These are phyloP conservation scores for Ascochyta fabae DNA, from an alignment of 2,329 filamentous ascomycete species.

Conservation along the genomic window DNA sequence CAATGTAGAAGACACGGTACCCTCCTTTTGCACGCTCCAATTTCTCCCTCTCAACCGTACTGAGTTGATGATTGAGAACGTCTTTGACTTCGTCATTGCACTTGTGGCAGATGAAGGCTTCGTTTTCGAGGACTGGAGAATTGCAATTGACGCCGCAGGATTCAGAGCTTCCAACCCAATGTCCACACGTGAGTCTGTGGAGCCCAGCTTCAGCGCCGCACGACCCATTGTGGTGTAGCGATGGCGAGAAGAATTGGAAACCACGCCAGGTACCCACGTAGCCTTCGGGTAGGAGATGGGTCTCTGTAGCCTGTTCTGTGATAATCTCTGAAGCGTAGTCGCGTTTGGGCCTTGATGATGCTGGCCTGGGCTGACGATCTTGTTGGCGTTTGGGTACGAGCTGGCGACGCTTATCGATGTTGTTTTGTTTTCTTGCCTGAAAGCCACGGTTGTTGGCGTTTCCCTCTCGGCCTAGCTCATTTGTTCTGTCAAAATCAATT, in stretches of 20 bases:
- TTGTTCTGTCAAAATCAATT: too few relatives aligned
- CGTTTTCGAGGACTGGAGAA: too few relatives aligned
- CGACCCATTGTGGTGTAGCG: neutral
- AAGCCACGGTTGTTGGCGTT: neutral
- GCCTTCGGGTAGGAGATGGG: neutral
- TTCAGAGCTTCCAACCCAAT: neutral
- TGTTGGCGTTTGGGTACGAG: neutral
- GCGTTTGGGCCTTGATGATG: neutral
- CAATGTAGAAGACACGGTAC: neutral
- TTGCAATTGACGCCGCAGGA: neutral
- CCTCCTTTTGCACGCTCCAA: neutral
- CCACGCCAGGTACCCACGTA: neutral
- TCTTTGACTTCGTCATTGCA: neutral
- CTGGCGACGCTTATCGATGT: too few relatives aligned
- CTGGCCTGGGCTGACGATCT: neutral
- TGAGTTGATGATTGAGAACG: neutral
- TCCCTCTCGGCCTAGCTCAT: too few relatives aligned
- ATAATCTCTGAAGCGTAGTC: neutral
- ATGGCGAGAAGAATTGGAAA: neutral
- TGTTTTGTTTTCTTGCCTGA: too few relatives aligned
- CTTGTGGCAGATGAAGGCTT: neutral
- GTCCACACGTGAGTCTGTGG: neutral
- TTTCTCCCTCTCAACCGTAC: neutral
- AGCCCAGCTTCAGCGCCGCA: neutral
- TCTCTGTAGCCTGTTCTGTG: neutral